Conservation (phyloP, 2,329 filamentous ascomycete species). For the Cercospora nicotianae region DNA sequence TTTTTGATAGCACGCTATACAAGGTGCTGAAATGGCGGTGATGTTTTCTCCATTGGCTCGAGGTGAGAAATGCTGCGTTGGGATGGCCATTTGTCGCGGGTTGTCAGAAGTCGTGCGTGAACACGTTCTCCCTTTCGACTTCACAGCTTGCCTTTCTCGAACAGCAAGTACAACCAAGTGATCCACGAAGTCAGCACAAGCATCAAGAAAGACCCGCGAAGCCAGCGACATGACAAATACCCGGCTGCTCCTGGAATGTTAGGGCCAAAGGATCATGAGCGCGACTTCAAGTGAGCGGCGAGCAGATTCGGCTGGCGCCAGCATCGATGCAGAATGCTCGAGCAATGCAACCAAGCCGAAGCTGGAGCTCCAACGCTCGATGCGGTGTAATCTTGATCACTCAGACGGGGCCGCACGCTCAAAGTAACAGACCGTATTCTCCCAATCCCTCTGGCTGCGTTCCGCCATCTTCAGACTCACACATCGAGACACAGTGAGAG, state of each 20-base stretch:
- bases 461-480: too few species aligned
- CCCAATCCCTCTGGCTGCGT: not conserved
- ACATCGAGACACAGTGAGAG: too few species aligned
- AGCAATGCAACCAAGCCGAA: not conserved
- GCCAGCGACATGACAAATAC: too few species aligned
- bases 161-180: not conserved
- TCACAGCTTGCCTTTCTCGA: not conserved
- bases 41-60: not conserved
- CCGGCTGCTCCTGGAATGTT: too few species aligned
- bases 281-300: not conserved
- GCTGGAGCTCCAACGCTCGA: not conserved
- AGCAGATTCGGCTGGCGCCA: not conserved
- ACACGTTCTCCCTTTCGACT: not conserved
- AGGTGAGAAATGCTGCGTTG: not conserved
- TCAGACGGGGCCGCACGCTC: not conserved
- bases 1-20: not conserved
- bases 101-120: not conserved
- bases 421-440: too few species aligned
- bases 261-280: too few species aligned
- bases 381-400: not conserved
- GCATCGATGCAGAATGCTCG: not conserved
- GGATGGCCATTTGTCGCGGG: not conserved
- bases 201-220: not conserved
- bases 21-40: not conserved
- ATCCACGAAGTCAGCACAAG: not conserved